Base-by-base conservation (phyloP, 129 eudicot genomes). In the Cynara cardunculus region DNA sequence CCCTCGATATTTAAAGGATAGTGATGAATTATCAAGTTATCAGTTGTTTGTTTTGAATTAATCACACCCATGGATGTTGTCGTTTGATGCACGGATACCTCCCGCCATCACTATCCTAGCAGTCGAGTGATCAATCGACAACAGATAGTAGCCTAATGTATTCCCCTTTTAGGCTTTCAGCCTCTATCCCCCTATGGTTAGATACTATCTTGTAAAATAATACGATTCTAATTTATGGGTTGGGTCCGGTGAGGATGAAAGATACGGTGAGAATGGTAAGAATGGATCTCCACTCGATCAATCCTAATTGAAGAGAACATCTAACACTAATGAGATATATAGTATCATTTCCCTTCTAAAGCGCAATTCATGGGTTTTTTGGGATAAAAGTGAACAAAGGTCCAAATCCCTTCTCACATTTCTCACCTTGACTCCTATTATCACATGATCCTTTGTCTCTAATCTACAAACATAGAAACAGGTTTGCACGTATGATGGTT, bases 31-130 rank as follows among this genome's bases (percentile, higher is more conserved):
- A 21, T 26, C 21, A 28, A n/a, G 28, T 75, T 76, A 18, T 9
- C 71, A 37, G 65, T 30, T 76, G 71, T 71, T 10, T 61, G 71
- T 76, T 30, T 28, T 32, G 80, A 76, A 59, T 18, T 59, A 56
- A 76, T 49, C 71, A 62, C 7, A 30, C 80, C 7, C 8, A 53
- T 76, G 24, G 53, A 76, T 76, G 44, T 53, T 46, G n/a, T 14
- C 34, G 21, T 19, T 67, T 67, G 71, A 67, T 65, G 70, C 70
- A 16, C 71, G 11, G 71, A 19, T 25, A 65, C 26, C 30, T 65
- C 31, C 28, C 31, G 4, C 30, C 14, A 10, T 5, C 28, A 11
- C 14, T 35, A 72, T 73, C 24, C 41, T n/a, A 46, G 49, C 24
- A 28, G 19, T 5, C 0, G 59, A 8, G 22, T 7, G 61, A 56